These are phyloP conservation scores for Schizophyllum commune DNA, from an alignment of 1,284 basidiomycete species.

Conservation along the genomic window DNA sequence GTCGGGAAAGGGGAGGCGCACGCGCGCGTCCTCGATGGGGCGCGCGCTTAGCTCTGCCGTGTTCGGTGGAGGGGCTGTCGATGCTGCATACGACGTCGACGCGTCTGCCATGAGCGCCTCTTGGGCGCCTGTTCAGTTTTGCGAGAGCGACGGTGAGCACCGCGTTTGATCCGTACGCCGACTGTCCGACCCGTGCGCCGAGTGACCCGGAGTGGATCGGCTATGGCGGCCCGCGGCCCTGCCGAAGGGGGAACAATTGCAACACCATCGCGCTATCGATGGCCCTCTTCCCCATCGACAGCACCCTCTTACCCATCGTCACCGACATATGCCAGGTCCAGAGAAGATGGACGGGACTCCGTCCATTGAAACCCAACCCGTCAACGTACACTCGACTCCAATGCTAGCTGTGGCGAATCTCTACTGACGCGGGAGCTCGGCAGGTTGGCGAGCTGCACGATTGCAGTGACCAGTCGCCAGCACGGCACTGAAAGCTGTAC, in stretches of 20 bases:
- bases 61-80: neutral
- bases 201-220: neutral
- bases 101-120: neutral
- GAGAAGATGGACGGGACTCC: no score
- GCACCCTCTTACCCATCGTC: neutral
- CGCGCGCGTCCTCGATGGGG: neutral
- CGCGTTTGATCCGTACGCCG: neutral
- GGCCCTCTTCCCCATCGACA: neutral
- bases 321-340: neutral
- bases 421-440: no score
- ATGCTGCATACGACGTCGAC: neutral
- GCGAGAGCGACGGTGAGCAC: neutral
- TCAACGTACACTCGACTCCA: no score
- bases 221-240: neutral
- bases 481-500: no score
- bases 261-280: neutral
- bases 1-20: neutral
- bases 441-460: no score
- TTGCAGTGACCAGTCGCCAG: no score
- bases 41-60: neutral
- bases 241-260: neutral
- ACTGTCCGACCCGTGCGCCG: neutral
- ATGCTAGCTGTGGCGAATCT: no score
- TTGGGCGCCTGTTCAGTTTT: neutral
- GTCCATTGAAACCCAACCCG: no score